A percentile compares a stretch with the other conserved stretches of the same genome.
These are phyloP conservation scores for Paspalum vaginatum DNA, from an alignment of 176 grass and related monocot species.

Conservation along the genomic window DNA sequence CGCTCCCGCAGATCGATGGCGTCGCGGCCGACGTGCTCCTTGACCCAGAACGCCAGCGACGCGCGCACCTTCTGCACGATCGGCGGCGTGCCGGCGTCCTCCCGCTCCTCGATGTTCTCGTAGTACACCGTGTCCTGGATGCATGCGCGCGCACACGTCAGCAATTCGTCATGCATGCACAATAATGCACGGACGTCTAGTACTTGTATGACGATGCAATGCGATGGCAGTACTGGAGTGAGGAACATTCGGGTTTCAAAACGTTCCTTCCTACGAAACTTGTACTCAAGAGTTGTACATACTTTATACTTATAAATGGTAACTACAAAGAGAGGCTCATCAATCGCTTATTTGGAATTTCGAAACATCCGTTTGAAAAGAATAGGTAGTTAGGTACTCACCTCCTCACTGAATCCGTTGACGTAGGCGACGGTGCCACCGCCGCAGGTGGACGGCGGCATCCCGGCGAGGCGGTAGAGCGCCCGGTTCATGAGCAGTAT, in stretches of 20 bases:
- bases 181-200: not conserved
- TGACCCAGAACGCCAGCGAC: conserved; percentile 79
- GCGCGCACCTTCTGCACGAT: conserved; percentile 77
- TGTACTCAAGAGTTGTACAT: too few relatives aligned
- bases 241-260: too few relatives aligned
- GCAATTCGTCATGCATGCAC: not conserved
- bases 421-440: conserved; percentile 86
- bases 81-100: conserved; percentile 78
- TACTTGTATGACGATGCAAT: not conserved
- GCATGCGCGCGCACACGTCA: not conserved
- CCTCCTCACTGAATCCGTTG: conserved; percentile 59
- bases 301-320: too few relatives aligned
- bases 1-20: conserved; percentile 45
- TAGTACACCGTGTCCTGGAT: conserved; percentile 70
- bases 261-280: too few relatives aligned
- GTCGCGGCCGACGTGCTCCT: conserved; percentile 56
- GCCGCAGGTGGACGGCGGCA: conserved; percentile 68
- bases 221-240: too few relatives aligned
- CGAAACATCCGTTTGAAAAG: too few relatives aligned
- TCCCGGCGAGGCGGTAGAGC: conserved; percentile 60
- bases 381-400: not conserved
- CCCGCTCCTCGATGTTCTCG: conserved; percentile 63
- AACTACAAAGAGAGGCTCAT: too few relatives aligned
- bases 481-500: conserved; percentile 72
- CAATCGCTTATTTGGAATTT: too few relatives aligned